phyloP scores from a whole-genome alignment of 2,329 filamentous ascomycete genomes.

The Cladophialophora carrionii region DNA sequence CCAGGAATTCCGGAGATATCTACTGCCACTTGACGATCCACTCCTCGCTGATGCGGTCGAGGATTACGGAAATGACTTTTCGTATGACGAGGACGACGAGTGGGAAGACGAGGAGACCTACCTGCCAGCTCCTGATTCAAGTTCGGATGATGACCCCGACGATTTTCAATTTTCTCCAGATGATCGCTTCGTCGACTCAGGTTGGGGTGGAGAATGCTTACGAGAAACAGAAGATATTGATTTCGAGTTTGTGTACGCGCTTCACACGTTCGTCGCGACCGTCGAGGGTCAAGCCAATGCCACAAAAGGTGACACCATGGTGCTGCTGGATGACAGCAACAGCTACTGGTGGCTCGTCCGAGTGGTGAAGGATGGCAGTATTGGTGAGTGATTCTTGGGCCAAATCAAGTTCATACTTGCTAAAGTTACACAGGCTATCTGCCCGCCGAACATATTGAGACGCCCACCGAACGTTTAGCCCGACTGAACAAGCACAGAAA shows the following conservation, averaged over 20 bases:
- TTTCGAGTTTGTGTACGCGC: slow-evolving; percentile 98
- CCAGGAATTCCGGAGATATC: slow-evolving; percentile 42
- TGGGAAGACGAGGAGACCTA: slow-evolving; percentile 44
- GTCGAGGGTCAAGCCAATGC: slow-evolving; percentile 98
- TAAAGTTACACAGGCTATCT: slow-evolving; percentile 71
- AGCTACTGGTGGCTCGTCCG: slow-evolving; percentile 99
- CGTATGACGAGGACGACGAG: slow-evolving; percentile 31
- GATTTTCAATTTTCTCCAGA: slow-evolving; percentile 62
- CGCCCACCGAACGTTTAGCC: slow-evolving; percentile 89
- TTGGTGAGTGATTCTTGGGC: slow-evolving; percentile 58
- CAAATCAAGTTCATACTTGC: slow-evolving; percentile 25
- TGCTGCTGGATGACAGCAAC: slow-evolving; percentile 95
- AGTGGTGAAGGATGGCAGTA: slow-evolving; percentile 96
- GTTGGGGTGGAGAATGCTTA: slow-evolving; percentile 83
- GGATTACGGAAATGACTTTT: slow-evolving; percentile 20
- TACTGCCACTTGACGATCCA: slow-evolving; percentile 51
- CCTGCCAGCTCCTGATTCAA: slow-evolving; percentile 52
- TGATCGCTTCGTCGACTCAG: slow-evolving; percentile 68
- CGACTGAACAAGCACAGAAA: slow-evolving; percentile 97
- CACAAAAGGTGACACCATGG: slow-evolving; percentile 98
- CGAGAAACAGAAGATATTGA: slow-evolving; percentile 95
- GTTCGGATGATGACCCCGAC: slow-evolving; percentile 63
- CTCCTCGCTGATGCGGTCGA: slow-evolving; percentile 42
- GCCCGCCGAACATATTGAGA: slow-evolving; percentile 97
- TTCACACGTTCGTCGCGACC: slow-evolving; percentile 96